These are phyloP conservation scores for Houttuynia cordata DNA, from an alignment of 164 flowering plant species.

Conservation along the genomic window DNA sequence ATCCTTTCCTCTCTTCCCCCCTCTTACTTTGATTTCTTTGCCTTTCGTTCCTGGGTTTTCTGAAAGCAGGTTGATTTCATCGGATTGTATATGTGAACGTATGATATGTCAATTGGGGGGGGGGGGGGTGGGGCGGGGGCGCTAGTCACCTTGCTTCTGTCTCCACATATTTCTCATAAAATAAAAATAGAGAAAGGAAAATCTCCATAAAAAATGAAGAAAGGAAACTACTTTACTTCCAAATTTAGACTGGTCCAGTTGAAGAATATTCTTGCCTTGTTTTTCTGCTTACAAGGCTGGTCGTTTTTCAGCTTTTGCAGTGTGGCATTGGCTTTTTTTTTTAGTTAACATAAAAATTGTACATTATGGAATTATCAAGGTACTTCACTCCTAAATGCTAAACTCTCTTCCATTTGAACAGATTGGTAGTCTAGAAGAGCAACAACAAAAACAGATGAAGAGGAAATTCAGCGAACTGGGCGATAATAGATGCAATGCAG, in stretches of 20 bases:
- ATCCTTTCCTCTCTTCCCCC: background rate
- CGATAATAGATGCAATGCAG: background rate
- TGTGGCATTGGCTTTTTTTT: background rate
- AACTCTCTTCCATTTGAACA: background rate
- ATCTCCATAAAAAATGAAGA: too few relatives aligned
- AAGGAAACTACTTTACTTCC: background rate
- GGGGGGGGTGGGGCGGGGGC: too few relatives aligned
- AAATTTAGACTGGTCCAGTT: background rate
- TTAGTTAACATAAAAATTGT: too few relatives aligned
- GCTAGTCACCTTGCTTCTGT: constrained; percentile 4
- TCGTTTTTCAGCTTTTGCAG: background rate
- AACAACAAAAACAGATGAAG: constrained; percentile 2
- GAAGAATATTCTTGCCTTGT: background rate
- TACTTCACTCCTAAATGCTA: background rate
- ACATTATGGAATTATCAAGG: too few relatives aligned
- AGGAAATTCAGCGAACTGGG: background rate
- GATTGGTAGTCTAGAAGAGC: background rate
- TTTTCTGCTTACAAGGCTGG: background rate
- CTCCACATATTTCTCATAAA: background rate
- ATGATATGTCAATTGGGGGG: background rate
- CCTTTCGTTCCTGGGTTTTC: background rate
- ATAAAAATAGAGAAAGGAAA: too few relatives aligned
- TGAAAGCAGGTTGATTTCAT: constrained; percentile 1
- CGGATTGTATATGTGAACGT: too few relatives aligned
- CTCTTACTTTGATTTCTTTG: constrained; percentile 3